Conservation (phyloP, 2,329 filamentous ascomycete species). For the Colletotrichum plurivorum region DNA sequence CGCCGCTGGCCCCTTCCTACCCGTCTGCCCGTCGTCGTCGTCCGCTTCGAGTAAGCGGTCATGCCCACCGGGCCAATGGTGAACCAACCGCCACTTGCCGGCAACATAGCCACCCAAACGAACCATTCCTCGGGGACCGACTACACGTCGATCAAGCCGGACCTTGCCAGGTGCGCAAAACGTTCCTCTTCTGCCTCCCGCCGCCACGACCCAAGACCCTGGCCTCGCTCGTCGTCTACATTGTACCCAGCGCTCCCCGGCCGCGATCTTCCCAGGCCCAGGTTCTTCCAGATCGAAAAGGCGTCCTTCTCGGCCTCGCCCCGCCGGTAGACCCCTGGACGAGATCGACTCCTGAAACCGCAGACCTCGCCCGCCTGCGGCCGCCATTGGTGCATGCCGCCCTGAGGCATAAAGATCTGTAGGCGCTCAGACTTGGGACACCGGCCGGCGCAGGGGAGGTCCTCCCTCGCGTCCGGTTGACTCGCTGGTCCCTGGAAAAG, state of each 20-base stretch:
- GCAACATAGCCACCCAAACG: conserved; percentile 26
- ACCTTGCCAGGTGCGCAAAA: conserved; percentile 26
- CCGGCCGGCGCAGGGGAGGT: conserved; percentile 32
- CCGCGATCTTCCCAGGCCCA: conserved; percentile 35
- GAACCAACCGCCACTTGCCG: conserved; percentile 22
- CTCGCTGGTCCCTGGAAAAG: conserved; percentile 36
- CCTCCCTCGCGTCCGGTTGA: conserved; percentile 30
- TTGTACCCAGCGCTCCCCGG: background rate
- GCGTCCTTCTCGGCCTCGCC: conserved; percentile 29
- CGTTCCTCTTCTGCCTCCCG: conserved; percentile 25
- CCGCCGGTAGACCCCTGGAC: conserved; percentile 36
- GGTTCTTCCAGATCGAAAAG: conserved; percentile 28
- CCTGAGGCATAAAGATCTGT: conserved; percentile 40
- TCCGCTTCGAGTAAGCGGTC: background rate
- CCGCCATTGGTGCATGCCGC: conserved; percentile 35
- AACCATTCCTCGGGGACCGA: conserved; percentile 24
- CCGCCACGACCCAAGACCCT: conserved; percentile 19
- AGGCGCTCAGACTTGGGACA: conserved; percentile 39
- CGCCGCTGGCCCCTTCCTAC: conserved; percentile 5
- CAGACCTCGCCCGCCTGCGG: conserved; percentile 33
- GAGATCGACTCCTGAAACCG: conserved; percentile 43
- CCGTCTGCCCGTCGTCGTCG: conserved; percentile 13
- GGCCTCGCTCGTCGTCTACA: background rate
- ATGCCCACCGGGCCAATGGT: conserved; percentile 6
- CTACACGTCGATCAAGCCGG: conserved; percentile 20